Evolutionary conservation across 805 yeast genomes (phyloP).

Genomic region (Starmerella powellii): DNA sequence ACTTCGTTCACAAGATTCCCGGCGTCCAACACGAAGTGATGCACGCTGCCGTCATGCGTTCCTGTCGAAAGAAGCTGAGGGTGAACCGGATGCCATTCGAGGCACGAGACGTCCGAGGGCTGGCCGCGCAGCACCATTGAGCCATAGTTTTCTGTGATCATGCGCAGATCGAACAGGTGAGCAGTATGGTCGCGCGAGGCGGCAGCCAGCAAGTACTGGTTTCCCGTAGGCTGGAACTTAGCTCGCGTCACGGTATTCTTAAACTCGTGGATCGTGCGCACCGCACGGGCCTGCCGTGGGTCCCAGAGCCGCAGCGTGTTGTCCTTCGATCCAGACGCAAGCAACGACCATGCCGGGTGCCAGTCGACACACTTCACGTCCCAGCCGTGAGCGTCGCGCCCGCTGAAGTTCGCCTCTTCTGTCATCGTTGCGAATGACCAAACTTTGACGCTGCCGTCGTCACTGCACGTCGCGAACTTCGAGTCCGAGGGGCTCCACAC

Average conservation of each 20-base stretch:
- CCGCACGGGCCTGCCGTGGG: slow-evolving; percentile 59
- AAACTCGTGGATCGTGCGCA: slow-evolving; percentile 77
- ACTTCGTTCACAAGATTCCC: slow-evolving; percentile 24
- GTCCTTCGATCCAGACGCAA: slow-evolving; percentile 91
- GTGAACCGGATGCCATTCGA: slow-evolving; percentile 90
- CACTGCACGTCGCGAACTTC: slow-evolving; percentile 87
- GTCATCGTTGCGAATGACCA: slow-evolving; percentile 86
- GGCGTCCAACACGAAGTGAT: slow-evolving; percentile 58
- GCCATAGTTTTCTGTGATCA: slow-evolving; percentile 2
- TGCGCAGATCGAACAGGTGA: slow-evolving; percentile 71
- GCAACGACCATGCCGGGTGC: slow-evolving; percentile 80
- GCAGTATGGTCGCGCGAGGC: slow-evolving; percentile 82
- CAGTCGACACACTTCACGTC: slow-evolving; percentile 95
- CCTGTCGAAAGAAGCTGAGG: slow-evolving; percentile 70
- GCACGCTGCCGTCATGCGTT: slow-evolving; percentile 76
- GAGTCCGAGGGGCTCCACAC: slow-evolving; percentile 84
- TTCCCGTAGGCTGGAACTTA: slow-evolving; percentile 73
- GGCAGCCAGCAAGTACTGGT: slow-evolving; percentile 61
- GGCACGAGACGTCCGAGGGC: slow-evolving; percentile 71
- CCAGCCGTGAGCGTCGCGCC: slow-evolving; percentile 71
- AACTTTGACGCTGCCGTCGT: slow-evolving; percentile 77
- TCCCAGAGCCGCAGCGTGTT: slow-evolving; percentile 92
- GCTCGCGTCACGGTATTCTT: slow-evolving; percentile 88
- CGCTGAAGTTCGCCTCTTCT: slow-evolving; percentile 67
- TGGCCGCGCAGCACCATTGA: slow-evolving; percentile 51